These are phyloP conservation scores for Athelia sp. DNA, from an alignment of 1,284 basidiomycete species.

Conservation along the genomic window DNA sequence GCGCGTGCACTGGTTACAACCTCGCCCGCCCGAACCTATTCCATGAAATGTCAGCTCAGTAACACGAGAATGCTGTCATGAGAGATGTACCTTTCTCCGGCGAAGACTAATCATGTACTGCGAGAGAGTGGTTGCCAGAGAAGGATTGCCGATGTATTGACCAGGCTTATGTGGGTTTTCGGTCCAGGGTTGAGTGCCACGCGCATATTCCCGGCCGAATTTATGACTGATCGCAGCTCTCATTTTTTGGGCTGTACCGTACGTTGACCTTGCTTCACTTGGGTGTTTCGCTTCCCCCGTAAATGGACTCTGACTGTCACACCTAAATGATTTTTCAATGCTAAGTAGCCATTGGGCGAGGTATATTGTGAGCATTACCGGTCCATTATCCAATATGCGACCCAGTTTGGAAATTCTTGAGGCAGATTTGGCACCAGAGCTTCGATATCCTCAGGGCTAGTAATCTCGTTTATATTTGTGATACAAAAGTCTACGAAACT, in stretches of 20 bases:
- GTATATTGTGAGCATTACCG: neutral
- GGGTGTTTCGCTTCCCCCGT: neutral
- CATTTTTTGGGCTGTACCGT: constrained; percentile 30
- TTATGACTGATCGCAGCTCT: constrained; percentile 25
- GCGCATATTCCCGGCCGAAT: constrained; percentile 21
- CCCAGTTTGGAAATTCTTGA: neutral
- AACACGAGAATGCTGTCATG: neutral
- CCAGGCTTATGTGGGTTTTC: constrained; percentile 10
- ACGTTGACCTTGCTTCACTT: constrained; percentile 8
- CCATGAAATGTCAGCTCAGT: neutral
- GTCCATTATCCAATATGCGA: neutral
- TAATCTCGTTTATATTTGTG: neutral
- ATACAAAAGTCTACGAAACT: neutral
- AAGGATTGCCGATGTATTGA: constrained; percentile 14
- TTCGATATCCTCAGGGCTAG: neutral
- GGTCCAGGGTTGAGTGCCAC: constrained; percentile 24
- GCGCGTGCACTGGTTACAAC: constrained; percentile 23
- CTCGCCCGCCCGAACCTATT: constrained; percentile 18
- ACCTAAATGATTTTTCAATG: neutral
- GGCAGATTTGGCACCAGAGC: neutral
- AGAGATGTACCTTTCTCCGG: constrained; percentile 19
- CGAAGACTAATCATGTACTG: constrained; percentile 27
- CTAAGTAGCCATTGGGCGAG: neutral
- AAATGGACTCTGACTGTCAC: neutral
- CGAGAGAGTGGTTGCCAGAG: constrained; percentile 22